These are phyloP conservation scores for Hippophae rhamnoides DNA, from an alignment of 306 rosid genomes.

Conservation along the genomic window DNA sequence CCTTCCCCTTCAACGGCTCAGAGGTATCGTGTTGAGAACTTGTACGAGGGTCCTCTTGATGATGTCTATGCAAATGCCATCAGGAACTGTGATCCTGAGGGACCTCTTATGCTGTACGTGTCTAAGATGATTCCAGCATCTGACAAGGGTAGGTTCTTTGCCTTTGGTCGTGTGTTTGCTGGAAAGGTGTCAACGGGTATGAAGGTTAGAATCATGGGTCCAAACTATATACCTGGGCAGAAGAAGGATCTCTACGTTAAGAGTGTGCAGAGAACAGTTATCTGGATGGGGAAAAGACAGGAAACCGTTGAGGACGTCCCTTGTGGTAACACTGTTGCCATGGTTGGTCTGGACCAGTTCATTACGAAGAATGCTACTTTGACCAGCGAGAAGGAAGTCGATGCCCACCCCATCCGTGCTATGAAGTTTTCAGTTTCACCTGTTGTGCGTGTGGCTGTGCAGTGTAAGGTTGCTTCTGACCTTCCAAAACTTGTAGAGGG, in stretches of 20 bases:
- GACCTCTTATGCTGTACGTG: conserved; percentile 91
- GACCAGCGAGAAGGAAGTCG: conserved; percentile 83
- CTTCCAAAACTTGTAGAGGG: conserved; percentile 98
- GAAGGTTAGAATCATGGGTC: conserved; percentile 98
- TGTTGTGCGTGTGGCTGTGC: conserved; percentile 87
- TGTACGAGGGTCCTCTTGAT: conserved; percentile 94
- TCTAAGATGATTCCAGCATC: conserved; percentile 98
- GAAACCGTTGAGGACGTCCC: conserved; percentile 97
- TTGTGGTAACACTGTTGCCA: conserved; percentile 82
- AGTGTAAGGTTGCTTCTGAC: conserved; percentile 92
- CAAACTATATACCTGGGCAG: conserved; percentile 79
- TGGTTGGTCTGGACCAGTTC: conserved; percentile 89
- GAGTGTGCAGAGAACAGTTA: conserved; percentile 91
- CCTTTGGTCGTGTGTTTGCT: conserved; percentile 87
- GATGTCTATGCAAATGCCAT: conserved; percentile 69
- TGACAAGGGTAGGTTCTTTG: conserved; percentile 87
- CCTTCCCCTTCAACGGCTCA: conserved; percentile 74
- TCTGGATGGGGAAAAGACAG: conserved; percentile 96
- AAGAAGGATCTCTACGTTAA: conserved; percentile 77
- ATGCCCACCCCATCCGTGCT: conserved; percentile 85
- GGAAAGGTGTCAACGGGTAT: conserved; percentile 76
- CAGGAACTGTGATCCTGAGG: conserved; percentile 75
- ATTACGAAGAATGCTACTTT: conserved; percentile 90
- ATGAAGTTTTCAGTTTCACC: conserved; percentile 96
- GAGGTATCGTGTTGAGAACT: conserved; percentile 87